These are phyloP conservation scores for Acorus gramineus DNA, from an alignment of 106 monocot genomes.

Conservation along the genomic window DNA sequence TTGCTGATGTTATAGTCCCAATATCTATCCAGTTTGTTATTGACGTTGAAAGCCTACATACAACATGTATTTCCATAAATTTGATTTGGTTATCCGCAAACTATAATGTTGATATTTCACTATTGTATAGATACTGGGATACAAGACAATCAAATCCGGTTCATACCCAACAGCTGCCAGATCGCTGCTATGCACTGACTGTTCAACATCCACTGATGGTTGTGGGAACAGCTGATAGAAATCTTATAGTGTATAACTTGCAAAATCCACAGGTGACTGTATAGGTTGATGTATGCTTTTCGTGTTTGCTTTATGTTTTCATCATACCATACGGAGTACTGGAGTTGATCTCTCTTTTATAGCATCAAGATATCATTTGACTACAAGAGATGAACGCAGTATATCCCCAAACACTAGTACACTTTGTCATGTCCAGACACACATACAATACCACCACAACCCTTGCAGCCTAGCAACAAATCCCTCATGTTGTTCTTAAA, in stretches of 20 bases:
- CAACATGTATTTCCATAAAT: background rate
- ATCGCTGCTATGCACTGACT: slow-evolving; percentile 77
- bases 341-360: too few relatives aligned
- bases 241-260: slow-evolving; percentile 78
- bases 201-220: slow-evolving; percentile 85
- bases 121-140: slow-evolving; percentile 73
- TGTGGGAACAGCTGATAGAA: slow-evolving; percentile 84
- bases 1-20: too few relatives aligned
- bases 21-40: background rate
- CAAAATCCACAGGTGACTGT: slow-evolving; percentile 76
- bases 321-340: too few relatives aligned
- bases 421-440: too few relatives aligned
- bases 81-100: background rate
- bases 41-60: background rate
- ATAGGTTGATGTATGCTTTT: background rate
- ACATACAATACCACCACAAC: too few relatives aligned
- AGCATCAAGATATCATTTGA: too few relatives aligned
- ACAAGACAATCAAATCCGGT: slow-evolving; percentile 84
- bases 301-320: too few relatives aligned
- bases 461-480: too few relatives aligned
- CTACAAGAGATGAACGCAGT: too few relatives aligned
- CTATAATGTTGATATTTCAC: too few relatives aligned
- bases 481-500: too few relatives aligned
- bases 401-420: too few relatives aligned
- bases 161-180: slow-evolving; percentile 91